Evolutionary conservation across 306 rosid genomes (phyloP).

Genomic region (Abrus pulchellus): DNA sequence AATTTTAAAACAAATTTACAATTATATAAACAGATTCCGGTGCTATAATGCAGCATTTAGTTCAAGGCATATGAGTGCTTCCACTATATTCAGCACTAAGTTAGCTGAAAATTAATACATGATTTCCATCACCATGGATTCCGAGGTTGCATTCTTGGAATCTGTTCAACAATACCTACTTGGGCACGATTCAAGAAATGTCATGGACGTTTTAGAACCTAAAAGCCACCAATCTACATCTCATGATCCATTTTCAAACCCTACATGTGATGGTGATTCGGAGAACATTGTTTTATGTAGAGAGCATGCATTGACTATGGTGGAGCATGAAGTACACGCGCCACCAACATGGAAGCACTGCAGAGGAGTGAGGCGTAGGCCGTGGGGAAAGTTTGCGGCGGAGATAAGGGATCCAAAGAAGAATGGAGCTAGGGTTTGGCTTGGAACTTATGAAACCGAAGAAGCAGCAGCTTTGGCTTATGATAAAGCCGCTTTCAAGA

Average conservation of each 20-base stretch:
- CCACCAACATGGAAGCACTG: slow-evolving; percentile 49
- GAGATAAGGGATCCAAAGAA: slow-evolving; percentile 58
- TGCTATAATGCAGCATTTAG: background rate
- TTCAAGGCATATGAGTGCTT: background rate
- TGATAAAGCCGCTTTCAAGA: slow-evolving; percentile 71
- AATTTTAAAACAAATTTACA: background rate
- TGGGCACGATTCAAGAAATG: slow-evolving; percentile 5
- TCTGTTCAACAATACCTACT: slow-evolving; percentile 46
- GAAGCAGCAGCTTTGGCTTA: slow-evolving; percentile 72
- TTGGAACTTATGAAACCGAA: slow-evolving; percentile 69
- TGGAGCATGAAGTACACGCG: background rate
- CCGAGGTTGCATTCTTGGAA: slow-evolving; percentile 23
- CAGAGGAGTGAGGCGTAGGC: slow-evolving; percentile 70
- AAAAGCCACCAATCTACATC: background rate
- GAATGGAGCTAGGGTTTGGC: slow-evolving; percentile 71
- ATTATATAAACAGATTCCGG: background rate
- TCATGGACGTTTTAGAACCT: background rate
- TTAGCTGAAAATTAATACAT: slow-evolving; percentile 22
- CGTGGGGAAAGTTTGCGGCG: slow-evolving; percentile 73
- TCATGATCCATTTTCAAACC: slow-evolving; percentile 11
- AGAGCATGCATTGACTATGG: background rate
- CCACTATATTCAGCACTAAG: background rate
- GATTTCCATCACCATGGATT: slow-evolving; percentile 36
- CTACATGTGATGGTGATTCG: background rate
- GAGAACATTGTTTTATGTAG: background rate